Conservation (phyloP, 148 eudicot genomes). For the Polygonum aviculare region DNA sequence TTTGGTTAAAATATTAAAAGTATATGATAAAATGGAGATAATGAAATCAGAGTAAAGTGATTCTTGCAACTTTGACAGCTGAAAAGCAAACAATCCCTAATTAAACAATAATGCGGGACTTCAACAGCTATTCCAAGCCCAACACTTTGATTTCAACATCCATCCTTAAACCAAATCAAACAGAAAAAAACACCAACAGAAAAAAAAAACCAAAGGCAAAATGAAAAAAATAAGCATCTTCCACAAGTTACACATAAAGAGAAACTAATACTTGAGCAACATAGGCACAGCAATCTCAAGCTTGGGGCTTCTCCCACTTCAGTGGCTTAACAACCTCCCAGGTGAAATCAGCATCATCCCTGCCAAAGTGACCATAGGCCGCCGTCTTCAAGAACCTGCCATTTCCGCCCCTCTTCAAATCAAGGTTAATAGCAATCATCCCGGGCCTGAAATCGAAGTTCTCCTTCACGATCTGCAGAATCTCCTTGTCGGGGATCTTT, state of each 20-base stretch:
- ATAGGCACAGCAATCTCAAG: not conserved
- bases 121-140: not conserved
- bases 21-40: too few species aligned
- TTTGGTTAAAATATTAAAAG: not conserved
- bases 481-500: slow-evolving; percentile 37
- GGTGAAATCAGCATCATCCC: slow-evolving; percentile 40
- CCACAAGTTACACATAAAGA: not conserved
- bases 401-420: slow-evolving; percentile 34
- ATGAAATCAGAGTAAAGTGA: too few species aligned
- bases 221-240: not conserved
- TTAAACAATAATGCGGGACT: not conserved
- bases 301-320: slow-evolving; percentile 45
- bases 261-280: not conserved
- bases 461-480: slow-evolving; percentile 42
- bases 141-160: slow-evolving; percentile 5
- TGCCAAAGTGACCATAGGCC: slow-evolving; percentile 42
- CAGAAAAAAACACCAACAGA: not conserved
- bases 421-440: slow-evolving; percentile 36
- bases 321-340: slow-evolving; percentile 50
- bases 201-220: not conserved
- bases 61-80: not conserved
- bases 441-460: slow-evolving; percentile 44
- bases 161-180: not conserved
- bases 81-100: not conserved
- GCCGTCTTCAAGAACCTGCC: slow-evolving; percentile 44